Evolutionary conservation across 495 filamentous ascomycete genomes (phyloP).

Genomic region (Letharia columbiana): DNA sequence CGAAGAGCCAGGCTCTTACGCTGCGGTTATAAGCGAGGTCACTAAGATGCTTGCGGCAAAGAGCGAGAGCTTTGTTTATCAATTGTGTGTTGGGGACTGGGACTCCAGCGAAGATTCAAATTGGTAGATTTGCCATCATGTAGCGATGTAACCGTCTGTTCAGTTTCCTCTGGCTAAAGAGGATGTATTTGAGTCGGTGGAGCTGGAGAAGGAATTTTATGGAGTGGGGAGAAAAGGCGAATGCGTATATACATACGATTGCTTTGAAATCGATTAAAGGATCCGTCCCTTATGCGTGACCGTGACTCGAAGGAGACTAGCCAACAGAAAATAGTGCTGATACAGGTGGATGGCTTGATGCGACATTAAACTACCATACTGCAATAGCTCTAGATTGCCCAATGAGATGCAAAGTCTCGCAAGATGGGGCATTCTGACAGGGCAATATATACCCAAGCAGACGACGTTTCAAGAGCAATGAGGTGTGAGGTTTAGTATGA

Average conservation of each 20-base stretch:
- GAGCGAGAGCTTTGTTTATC: slow-evolving; percentile 33
- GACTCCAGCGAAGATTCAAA: slow-evolving; percentile 15
- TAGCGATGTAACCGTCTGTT: background rate
- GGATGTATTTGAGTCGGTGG: no score
- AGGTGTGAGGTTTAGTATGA: background rate
- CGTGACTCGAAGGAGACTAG: background rate
- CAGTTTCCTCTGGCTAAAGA: no score
- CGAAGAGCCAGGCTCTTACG: slow-evolving; percentile 40
- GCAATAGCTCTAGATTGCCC: no score
- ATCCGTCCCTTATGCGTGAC: no score
- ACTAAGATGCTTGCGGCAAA: slow-evolving; percentile 30
- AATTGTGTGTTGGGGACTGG: slow-evolving; percentile 37
- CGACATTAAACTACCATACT: background rate
- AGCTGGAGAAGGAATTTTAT: no score
- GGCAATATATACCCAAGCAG: no score
- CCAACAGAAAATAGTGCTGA: background rate
- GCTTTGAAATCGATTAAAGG: background rate
- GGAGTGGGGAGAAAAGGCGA: no score
- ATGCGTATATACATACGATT: no score
- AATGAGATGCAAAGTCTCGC: no score
- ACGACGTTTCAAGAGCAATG: no score
- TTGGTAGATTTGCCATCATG: background rate
- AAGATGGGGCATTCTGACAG: no score
- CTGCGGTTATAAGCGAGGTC: slow-evolving; percentile 41
- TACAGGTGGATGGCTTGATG: background rate